phyloP scores from a whole-genome alignment of 23 red algal genomes.

The Pyropia haitanensis region DNA sequence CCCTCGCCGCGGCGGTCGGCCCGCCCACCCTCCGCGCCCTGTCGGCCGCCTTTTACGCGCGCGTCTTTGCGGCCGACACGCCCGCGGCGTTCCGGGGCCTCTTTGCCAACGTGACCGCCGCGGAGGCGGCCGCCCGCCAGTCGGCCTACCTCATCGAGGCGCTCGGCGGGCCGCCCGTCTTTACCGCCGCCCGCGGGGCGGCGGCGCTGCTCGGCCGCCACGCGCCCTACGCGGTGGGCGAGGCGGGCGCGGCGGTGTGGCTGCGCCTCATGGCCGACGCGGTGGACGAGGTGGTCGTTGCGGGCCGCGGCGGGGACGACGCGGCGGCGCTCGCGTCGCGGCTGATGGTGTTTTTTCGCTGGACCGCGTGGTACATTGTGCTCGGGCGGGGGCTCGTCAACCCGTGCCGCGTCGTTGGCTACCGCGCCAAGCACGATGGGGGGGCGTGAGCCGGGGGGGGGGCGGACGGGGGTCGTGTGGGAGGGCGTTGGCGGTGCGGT shows the following conservation, averaged over 20 bases:
- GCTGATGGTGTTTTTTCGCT: constrained; percentile 37
- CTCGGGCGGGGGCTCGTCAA: constrained; percentile 48
- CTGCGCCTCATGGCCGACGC: constrained; percentile 39
- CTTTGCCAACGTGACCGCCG: constrained; percentile 49
- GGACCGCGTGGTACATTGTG: constrained; percentile 68
- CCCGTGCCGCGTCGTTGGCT: constrained; percentile 38
- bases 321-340: background rate
- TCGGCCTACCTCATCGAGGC: constrained; percentile 44
- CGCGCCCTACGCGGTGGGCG: constrained; percentile 48
- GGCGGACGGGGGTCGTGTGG: too few species aligned
- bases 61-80: constrained; percentile 28
- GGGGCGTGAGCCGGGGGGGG: background rate
- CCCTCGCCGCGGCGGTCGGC: constrained; percentile 1
- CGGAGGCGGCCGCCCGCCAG: constrained; percentile 39
- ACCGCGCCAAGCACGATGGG: constrained; percentile 56
- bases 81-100: constrained; percentile 30
- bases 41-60: constrained; percentile 23
- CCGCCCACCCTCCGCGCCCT: constrained; percentile 15
- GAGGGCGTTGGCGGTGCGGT: too few species aligned
- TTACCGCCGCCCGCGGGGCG: constrained; percentile 27
- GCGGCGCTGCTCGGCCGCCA: constrained; percentile 50
- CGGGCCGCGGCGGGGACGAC: background rate
- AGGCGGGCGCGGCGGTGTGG: constrained; percentile 37
- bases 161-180: constrained; percentile 39
- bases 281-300: constrained; percentile 14